Evolutionary conservation across 2,329 filamentous ascomycete genomes (phyloP).

Genomic region (Colletotrichum incanum): DNA sequence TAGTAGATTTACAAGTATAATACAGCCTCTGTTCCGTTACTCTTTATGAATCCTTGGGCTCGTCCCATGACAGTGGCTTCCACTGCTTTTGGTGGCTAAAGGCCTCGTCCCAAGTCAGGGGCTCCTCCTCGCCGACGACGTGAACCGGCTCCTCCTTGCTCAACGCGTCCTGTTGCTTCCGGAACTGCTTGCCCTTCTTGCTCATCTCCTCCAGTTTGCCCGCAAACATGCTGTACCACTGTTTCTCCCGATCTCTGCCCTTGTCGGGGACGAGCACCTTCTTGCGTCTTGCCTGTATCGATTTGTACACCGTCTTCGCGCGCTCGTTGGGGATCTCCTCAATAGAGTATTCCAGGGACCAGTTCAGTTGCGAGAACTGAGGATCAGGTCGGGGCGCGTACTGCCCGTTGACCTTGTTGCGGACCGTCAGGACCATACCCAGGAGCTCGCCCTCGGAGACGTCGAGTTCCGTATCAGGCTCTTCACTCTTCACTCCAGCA

Average conservation of each 20-base stretch:
- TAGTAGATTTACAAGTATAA: slow-evolving; percentile 15
- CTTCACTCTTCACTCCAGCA: slow-evolving; percentile 31
- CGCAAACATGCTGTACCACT: slow-evolving; percentile 64
- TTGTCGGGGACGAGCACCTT: slow-evolving; percentile 59
- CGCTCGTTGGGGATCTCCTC: slow-evolving; percentile 68
- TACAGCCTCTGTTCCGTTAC: slow-evolving; percentile 8
- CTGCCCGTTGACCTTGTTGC: slow-evolving; percentile 79
- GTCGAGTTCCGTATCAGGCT: slow-evolving; percentile 23
- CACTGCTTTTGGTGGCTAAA: slow-evolving; percentile 49
- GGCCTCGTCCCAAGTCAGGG: slow-evolving; percentile 53
- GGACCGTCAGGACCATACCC: slow-evolving; percentile 80
- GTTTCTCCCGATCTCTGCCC: slow-evolving; percentile 57
- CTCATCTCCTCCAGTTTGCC: slow-evolving; percentile 60
- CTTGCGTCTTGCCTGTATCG: slow-evolving; percentile 70
- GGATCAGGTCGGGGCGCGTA: slow-evolving; percentile 74
- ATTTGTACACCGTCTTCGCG: slow-evolving; percentile 68
- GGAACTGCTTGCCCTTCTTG: slow-evolving; percentile 70
- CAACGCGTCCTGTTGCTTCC: slow-evolving; percentile 67
- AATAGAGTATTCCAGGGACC: slow-evolving; percentile 86
- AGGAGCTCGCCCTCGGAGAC: slow-evolving; percentile 62
- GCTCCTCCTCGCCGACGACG: slow-evolving; percentile 61
- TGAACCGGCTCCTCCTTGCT: slow-evolving; percentile 64
- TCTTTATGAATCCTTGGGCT: slow-evolving; percentile 6
- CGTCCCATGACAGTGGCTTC: slow-evolving; percentile 20
- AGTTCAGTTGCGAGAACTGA: slow-evolving; percentile 63